Percentiles rank a stretch among this genome's conserved stretches.
Conservation (phyloP, 169 alveolate genomes). For the Plasmodium vivax region DNA sequence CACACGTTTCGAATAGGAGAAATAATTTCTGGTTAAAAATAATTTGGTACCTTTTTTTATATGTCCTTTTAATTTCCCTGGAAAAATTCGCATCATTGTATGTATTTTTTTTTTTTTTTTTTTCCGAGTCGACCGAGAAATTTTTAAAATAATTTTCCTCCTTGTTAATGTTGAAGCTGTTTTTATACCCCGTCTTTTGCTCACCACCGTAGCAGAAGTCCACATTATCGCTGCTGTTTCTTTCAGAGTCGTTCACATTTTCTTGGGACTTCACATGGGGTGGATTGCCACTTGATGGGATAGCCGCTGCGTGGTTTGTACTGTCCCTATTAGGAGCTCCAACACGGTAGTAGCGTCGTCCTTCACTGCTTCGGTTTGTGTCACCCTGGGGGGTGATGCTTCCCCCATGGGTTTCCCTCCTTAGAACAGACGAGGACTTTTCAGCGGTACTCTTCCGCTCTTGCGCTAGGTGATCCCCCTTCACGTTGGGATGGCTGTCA, state of each 20-base stretch:
- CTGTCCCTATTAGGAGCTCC: neutral
- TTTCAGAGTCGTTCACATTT: constrained; percentile 34
- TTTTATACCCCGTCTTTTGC: neutral
- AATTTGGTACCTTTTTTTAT: constrained; percentile 49
- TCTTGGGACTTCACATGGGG: neutral
- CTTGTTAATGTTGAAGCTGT: constrained; percentile 32
- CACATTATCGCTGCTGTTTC: constrained; percentile 24
- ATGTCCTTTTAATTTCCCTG: constrained; percentile 24
- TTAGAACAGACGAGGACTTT: neutral
- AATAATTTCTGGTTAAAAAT: constrained; percentile 65
- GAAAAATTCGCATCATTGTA: constrained; percentile 22
- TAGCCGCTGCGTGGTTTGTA: neutral
- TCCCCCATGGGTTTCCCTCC: neutral
- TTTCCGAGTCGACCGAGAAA: constrained; percentile 1
- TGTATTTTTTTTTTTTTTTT: constrained; percentile 14
- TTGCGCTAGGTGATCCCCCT: neutral
- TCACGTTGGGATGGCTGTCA: neutral
- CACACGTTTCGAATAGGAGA: constrained; percentile 55
- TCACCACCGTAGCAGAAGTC: constrained; percentile 6
- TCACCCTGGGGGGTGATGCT: neutral
- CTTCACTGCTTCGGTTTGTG: neutral
- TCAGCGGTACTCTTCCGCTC: neutral
- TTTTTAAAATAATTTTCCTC: constrained; percentile 72
- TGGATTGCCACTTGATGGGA: neutral
- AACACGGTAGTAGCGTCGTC: neutral